A percentile compares a stretch with the other conserved stretches of the same genome.
Conservation (phyloP, 371 early-diverging fungal genomes). For the Funneliformis caledonium region DNA sequence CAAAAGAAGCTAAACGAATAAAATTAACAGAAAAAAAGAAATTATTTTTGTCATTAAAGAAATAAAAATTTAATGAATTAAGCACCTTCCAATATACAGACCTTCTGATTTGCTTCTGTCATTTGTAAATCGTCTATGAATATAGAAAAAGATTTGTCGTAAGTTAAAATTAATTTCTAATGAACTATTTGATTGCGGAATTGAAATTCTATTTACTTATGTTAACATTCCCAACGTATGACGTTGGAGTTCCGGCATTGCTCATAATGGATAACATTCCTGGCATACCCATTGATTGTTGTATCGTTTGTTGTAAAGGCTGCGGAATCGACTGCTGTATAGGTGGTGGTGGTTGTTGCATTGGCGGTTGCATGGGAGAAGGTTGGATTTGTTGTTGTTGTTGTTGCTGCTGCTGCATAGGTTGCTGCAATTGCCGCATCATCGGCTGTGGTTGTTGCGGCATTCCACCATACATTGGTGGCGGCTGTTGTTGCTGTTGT, state of each 20-base stretch:
- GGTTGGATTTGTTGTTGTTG: constrained; percentile 58
- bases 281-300: constrained; percentile 30
- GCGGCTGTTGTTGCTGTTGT: constrained; percentile 24
- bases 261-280: constrained; percentile 22
- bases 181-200: too few relatives aligned
- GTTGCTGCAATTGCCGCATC: constrained; percentile 17
- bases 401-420: constrained; percentile 42
- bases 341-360: constrained; percentile 18
- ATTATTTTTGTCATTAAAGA: not conserved
- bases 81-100: not conserved
- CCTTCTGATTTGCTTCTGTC: constrained; percentile 31
- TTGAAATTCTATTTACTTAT: not conserved
- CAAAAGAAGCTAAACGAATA: constrained; percentile 48
- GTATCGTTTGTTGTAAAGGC: constrained; percentile 17
- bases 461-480: constrained; percentile 15
- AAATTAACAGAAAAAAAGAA: not conserved
- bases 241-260: not conserved
- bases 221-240: not conserved
- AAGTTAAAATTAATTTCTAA: not conserved
- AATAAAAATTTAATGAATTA: not conserved
- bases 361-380: constrained; percentile 45
- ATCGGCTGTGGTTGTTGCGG: constrained; percentile 6
- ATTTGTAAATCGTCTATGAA: constrained; percentile 34
- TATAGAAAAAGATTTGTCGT: not conserved
- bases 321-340: not conserved